A percentile compares a stretch with the other conserved stretches of the same genome.
These are phyloP conservation scores for Perilla frutescens DNA, from an alignment of 257 asterid species.

Conservation along the genomic window DNA sequence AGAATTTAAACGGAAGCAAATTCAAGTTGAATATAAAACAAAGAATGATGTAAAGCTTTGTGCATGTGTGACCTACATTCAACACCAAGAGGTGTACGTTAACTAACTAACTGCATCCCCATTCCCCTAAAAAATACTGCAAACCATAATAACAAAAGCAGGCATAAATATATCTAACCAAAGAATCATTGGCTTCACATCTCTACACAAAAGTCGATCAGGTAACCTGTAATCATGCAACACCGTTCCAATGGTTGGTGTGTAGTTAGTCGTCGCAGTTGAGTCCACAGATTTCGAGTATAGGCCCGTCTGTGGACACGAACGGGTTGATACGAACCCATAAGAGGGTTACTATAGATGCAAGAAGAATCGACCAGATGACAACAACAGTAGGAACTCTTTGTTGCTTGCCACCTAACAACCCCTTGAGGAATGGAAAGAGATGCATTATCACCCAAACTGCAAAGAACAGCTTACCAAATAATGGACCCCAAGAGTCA, in stretches of 20 bases:
- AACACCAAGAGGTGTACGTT: neutral
- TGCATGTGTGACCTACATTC: neutral
- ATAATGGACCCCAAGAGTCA: conserved; percentile 86
- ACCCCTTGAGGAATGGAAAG: conserved; percentile 84
- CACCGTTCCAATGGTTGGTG: no score
- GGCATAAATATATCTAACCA: conserved; percentile 25
- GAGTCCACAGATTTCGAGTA: conserved; percentile 77
- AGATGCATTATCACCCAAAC: conserved; percentile 85
- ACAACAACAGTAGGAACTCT: conserved; percentile 72
- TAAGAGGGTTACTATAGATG: conserved; percentile 69
- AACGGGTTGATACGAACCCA: conserved; percentile 91
- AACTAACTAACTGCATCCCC: conserved; percentile 2
- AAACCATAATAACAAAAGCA: neutral
- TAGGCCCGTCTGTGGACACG: conserved; percentile 78
- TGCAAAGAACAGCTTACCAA: conserved; percentile 75
- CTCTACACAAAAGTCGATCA: conserved; percentile 26
- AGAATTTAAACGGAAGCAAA: no score
- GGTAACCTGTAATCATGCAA: no score
- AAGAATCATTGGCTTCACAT: conserved; percentile 30
- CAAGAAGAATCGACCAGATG: conserved; percentile 83
- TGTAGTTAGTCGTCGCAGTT: conserved; percentile 56
- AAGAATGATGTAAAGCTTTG: neutral
- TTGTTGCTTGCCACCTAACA: conserved; percentile 75
- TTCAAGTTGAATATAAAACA: neutral
- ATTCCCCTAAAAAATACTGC: no score